Conservation (phyloP, 2,329 filamentous ascomycete species). For the Microdochium paspali region DNA sequence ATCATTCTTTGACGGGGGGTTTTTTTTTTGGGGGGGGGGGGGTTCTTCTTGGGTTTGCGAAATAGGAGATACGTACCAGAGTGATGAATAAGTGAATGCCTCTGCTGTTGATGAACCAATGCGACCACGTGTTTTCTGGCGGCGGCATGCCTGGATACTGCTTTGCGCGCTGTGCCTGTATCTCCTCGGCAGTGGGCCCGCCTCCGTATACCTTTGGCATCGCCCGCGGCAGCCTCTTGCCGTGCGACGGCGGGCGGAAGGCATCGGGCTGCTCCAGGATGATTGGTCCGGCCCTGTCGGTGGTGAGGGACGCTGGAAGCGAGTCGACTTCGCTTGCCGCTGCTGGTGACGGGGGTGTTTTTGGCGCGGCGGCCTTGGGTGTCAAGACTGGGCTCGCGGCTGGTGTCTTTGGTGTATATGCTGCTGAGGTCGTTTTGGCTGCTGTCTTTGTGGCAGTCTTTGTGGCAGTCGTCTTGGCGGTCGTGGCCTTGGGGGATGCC, state of each 20-base stretch:
- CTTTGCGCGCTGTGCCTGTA: slow-evolving; percentile 54
- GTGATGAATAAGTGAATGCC: slow-evolving; percentile 75
- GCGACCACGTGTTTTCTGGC: slow-evolving; percentile 68
- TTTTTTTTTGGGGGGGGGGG: no score
- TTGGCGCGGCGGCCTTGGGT: slow-evolving; percentile 1
- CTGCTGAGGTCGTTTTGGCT: neutral
- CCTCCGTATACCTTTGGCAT: slow-evolving; percentile 67
- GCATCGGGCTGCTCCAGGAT: slow-evolving; percentile 79
- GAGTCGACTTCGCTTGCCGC: neutral
- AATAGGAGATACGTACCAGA: slow-evolving; percentile 51
- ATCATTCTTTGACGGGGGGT: no score
- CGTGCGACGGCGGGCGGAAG: slow-evolving; percentile 90
- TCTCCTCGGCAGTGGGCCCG: slow-evolving; percentile 55
- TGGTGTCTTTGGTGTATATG: neutral
- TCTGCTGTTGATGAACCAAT: slow-evolving; percentile 75
- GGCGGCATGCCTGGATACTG: slow-evolving; percentile 88
- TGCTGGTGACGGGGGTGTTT: slow-evolving; percentile 2
- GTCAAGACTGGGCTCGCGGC: slow-evolving; percentile 5
- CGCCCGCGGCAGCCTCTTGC: slow-evolving; percentile 49
- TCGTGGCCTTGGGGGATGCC: slow-evolving; percentile 8
- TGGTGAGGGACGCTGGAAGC: slow-evolving; percentile 1
- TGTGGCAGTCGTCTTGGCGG: slow-evolving; percentile 6
- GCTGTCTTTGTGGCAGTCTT: slow-evolving; percentile 8
- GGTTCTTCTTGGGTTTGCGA: no score
- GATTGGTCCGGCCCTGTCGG: slow-evolving; percentile 42